Evolutionary conservation across 768 basidiomycete species (phyloP).

Genomic region (Coprinopsis cinerea): DNA sequence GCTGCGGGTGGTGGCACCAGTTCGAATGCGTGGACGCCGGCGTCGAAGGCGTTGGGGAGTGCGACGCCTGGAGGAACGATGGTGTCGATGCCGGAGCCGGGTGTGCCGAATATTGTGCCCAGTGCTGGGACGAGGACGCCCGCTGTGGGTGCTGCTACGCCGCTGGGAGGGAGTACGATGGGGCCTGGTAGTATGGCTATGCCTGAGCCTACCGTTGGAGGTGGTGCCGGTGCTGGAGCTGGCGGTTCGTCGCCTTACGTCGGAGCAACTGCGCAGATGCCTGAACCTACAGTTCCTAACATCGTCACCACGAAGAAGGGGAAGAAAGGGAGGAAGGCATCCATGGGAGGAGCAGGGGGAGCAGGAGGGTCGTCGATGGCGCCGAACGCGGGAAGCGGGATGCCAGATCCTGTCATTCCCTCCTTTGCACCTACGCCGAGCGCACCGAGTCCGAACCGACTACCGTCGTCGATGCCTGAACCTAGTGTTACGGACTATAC

Average conservation of each 20-base stretch:
- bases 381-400: background rate
- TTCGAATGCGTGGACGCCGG: background rate
- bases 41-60: background rate
- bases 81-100: background rate
- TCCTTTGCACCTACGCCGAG: background rate
- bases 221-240: background rate
- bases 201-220: background rate
- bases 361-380: background rate
- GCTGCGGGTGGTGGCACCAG: background rate
- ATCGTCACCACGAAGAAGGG: slow-evolving; percentile 7
- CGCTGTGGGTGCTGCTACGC: background rate
- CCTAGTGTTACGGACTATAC: slow-evolving; percentile 5
- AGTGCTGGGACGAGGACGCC: background rate
- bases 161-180: background rate
- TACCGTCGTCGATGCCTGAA: slow-evolving; percentile 8
- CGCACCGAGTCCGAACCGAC: background rate
- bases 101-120: slow-evolving; percentile 2
- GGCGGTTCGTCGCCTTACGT: background rate
- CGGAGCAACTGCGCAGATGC: background rate
- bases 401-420: slow-evolving; percentile 7
- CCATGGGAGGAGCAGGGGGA: background rate
- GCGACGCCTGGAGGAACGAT: background rate
- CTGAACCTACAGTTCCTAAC: slow-evolving; percentile 7
- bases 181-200: background rate
- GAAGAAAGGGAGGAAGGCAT: background rate